Conservation (phyloP, 1,284 basidiomycete species). For the Cryptococcus hybrid region DNA sequence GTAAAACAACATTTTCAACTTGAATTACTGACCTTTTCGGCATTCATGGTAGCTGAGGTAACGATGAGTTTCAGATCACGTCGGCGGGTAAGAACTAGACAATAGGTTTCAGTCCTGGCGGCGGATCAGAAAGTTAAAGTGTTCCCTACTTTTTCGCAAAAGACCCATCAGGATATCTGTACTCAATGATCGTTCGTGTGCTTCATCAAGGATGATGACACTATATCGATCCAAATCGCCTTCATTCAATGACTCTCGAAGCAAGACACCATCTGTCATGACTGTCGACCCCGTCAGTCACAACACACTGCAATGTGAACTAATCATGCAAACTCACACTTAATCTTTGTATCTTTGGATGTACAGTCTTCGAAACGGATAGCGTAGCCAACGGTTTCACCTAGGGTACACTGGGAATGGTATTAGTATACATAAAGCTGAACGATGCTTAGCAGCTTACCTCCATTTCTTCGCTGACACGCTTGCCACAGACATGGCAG, state of each 20-base stretch:
- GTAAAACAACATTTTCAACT: background rate
- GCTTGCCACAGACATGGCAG: conserved; percentile 98
- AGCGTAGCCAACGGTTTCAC: conserved; percentile 86
- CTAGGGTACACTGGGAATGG: conserved; percentile 69
- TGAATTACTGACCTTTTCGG: conserved; percentile 71
- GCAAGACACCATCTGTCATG: conserved; percentile 97
- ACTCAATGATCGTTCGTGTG: conserved; percentile 92
- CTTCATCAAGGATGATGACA: conserved; percentile 95
- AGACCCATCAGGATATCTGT: conserved; percentile 98
- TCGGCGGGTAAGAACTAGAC: conserved; percentile 82
- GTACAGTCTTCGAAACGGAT: conserved; percentile 99
- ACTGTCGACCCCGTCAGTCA: conserved; percentile 53
- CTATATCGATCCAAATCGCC: conserved; percentile 93
- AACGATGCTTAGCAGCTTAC: conserved; percentile 27
- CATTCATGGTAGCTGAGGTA: conserved; percentile 98
- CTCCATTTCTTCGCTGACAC: conserved; percentile 89
- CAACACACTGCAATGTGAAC: background rate
- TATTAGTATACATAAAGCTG: conserved; percentile 1
- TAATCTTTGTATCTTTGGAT: conserved; percentile 86
- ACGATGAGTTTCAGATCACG: conserved; percentile 95
- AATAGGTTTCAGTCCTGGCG: background rate
- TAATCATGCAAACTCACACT: conserved; percentile 61
- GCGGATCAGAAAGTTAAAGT: background rate
- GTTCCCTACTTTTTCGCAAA: conserved; percentile 72
- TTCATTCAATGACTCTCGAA: conserved; percentile 93